Percentiles rank a stretch among this genome's conserved stretches.
phyloP scores from a whole-genome alignment of 306 rosid genomes.

The Fagus crenata region DNA sequence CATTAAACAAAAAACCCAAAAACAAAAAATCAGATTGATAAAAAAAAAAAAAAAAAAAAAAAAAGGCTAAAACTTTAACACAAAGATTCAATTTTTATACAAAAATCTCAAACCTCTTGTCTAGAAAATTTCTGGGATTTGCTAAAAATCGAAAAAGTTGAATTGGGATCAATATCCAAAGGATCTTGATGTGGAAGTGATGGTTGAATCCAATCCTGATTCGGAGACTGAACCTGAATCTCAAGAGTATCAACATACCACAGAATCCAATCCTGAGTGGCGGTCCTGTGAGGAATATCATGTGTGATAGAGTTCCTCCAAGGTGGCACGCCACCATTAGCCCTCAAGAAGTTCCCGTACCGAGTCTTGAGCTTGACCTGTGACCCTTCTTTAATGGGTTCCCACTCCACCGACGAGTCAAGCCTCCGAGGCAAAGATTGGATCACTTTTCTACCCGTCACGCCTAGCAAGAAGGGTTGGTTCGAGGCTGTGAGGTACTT shows the following conservation, averaged over 20 bases:
- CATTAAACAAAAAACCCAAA: neutral
- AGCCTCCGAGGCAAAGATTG: conserved; percentile 58
- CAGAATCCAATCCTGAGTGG: conserved; percentile 78
- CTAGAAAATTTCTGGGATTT: conserved; percentile 38
- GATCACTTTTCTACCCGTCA: conserved; percentile 79
- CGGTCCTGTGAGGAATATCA: conserved; percentile 70
- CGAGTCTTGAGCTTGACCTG: conserved; percentile 69
- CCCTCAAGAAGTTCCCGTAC: conserved; percentile 76
- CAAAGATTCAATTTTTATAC: neutral
- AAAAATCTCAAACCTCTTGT: conserved; percentile 52
- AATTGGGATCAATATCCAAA: conserved; percentile 43
- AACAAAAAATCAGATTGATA: neutral
- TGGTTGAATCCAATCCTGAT: conserved; percentile 23
- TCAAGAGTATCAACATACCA: conserved; percentile 80
- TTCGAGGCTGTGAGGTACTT: conserved; percentile 83
- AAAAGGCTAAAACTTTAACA: neutral
- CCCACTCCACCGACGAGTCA: conserved; percentile 93
- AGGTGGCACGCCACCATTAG: conserved; percentile 83
- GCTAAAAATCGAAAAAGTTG: conserved; percentile 39
- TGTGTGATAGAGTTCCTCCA: conserved; percentile 92
- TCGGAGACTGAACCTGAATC: conserved; percentile 49
- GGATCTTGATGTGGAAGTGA: conserved; percentile 63
- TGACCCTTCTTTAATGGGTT: conserved; percentile 59
- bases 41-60: neutral
- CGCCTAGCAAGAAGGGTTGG: conserved; percentile 62